Percentiles rank a stretch among this genome's conserved stretches.
Conservation (phyloP, 495 filamentous ascomycete genomes). For the Tuber borchii region DNA sequence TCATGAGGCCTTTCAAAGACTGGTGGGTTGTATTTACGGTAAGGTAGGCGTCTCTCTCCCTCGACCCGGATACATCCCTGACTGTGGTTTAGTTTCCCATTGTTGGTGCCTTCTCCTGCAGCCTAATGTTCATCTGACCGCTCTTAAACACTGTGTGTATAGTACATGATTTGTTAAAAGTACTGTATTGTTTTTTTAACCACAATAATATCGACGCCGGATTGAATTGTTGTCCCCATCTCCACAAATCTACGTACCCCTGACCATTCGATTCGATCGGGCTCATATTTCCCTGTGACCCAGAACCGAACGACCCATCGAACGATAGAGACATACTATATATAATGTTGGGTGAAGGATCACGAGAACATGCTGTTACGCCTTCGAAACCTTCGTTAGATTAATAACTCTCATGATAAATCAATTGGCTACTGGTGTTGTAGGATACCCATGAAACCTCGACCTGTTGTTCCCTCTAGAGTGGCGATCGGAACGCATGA, state of each 20-base stretch:
- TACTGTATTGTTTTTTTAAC: background rate
- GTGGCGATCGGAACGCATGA: background rate
- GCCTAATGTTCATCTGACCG: constrained; percentile 1
- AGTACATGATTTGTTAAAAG: background rate
- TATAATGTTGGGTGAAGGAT: background rate
- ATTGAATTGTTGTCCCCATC: background rate
- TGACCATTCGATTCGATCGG: constrained; percentile 2
- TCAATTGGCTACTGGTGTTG: background rate
- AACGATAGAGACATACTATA: background rate
- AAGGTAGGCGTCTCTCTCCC: background rate
- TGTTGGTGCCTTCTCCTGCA: background rate
- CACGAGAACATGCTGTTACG: constrained; percentile 2
- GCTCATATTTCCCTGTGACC: background rate
- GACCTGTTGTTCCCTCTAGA: background rate
- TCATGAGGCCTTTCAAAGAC: background rate
- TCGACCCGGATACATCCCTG: background rate
- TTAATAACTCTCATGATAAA: background rate
- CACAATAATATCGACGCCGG: background rate
- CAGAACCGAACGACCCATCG: background rate
- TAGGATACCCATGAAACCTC: background rate
- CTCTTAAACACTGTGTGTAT: background rate
- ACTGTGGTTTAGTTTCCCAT: background rate
- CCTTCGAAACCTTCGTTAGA: background rate
- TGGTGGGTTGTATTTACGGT: background rate
- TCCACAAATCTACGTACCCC: background rate